Conservation (phyloP, 352 stramenopile genomes). For the Phytophthora melonis region DNA sequence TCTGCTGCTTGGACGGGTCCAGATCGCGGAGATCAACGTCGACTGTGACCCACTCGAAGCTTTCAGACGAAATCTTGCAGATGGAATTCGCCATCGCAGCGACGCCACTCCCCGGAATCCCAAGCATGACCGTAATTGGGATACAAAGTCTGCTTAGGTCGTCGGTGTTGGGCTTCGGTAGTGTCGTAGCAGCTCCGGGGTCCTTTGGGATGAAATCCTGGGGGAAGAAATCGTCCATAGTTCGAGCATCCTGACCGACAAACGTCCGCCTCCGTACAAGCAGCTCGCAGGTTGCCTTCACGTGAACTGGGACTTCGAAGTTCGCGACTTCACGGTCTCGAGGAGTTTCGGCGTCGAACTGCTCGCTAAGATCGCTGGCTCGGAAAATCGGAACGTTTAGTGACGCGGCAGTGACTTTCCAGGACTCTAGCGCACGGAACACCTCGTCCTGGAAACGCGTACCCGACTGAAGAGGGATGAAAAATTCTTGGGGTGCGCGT, state of each 20-base stretch:
- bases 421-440: constrained; percentile 56
- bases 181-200: constrained; percentile 39
- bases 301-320: constrained; percentile 27
- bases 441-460: constrained; percentile 77
- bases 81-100: constrained; percentile 46
- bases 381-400: constrained; percentile 67
- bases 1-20: constrained; percentile 25
- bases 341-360: constrained; percentile 53
- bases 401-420: constrained; percentile 58
- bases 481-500: constrained; percentile 36
- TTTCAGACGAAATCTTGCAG: constrained; percentile 55
- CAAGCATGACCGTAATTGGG: constrained; percentile 67
- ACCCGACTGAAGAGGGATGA: constrained; percentile 66
- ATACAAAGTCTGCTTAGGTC: constrained; percentile 48
- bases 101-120: constrained; percentile 71
- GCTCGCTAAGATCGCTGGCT: constrained; percentile 48
- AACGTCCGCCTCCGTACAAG: constrained; percentile 34
- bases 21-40: constrained; percentile 48
- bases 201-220: constrained; percentile 74
- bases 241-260: constrained; percentile 24
- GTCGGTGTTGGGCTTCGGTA: constrained; percentile 44
- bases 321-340: constrained; percentile 34
- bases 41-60: constrained; percentile 57
- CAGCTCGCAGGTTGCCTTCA: constrained; percentile 35
- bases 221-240: constrained; percentile 53